phyloP scores from a whole-genome alignment of 768 basidiomycete species.

The Boletus rex-veris region DNA sequence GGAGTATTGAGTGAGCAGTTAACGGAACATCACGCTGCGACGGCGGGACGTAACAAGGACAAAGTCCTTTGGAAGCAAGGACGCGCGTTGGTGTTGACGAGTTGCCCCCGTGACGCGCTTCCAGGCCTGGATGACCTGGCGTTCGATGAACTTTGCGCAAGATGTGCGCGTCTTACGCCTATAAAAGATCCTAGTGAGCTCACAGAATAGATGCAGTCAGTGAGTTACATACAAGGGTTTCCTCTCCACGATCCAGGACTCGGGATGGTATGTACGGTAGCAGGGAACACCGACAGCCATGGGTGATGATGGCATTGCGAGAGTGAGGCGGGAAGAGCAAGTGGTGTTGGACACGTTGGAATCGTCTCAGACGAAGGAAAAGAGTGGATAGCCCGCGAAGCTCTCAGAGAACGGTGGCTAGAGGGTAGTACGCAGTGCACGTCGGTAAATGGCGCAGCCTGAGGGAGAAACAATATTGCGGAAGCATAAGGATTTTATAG shows the following conservation, averaged over 20 bases:
- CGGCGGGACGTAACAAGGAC: conserved; percentile 55
- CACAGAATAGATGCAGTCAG: background rate
- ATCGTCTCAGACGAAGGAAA: conserved; percentile 30
- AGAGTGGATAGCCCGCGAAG: conserved; percentile 20
- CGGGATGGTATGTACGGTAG: conserved; percentile 13
- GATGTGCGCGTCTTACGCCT: conserved; percentile 30
- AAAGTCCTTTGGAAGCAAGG: conserved; percentile 57
- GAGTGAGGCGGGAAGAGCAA: background rate
- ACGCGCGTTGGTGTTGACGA: conserved; percentile 49
- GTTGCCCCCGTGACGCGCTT: conserved; percentile 54
- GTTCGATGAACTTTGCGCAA: conserved; percentile 49
- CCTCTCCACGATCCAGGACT: conserved; percentile 26
- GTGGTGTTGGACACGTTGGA: background rate
- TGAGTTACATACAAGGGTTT: conserved; percentile 21
- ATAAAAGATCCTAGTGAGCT: background rate
- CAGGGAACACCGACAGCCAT: conserved; percentile 4
- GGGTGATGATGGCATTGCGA: conserved; percentile 9
- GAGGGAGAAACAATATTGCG: background rate
- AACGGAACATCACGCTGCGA: conserved; percentile 46
- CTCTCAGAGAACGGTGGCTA: conserved; percentile 24
- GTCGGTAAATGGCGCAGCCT: background rate
- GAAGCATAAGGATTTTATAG: conserved; percentile 18
- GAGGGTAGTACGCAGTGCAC: background rate
- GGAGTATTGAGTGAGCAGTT: conserved; percentile 2
- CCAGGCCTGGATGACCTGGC: conserved; percentile 58